Base-by-base conservation (phyloP, 2,329 filamentous ascomycete genomes). In the Alternaria sp. region DNA sequence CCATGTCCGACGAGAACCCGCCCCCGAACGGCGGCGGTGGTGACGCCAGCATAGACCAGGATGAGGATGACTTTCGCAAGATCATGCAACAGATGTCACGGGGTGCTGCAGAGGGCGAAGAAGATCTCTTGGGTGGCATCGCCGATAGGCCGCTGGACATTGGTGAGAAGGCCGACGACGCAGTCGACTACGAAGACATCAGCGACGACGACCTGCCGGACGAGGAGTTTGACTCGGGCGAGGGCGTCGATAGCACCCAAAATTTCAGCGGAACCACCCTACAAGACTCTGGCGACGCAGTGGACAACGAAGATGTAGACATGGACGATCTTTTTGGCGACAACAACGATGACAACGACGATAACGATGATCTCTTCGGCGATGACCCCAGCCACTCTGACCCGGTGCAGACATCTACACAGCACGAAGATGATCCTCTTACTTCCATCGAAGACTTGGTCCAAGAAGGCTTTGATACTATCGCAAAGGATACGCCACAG, bases 121-220 rank as follows among this genome's bases (percentile, higher is more conserved):
- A 63, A 14, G 59, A 70, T 27, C 70, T 75, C 25, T 54, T 74
- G 8, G 69, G 68, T 5, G 71, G 71, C 32, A 56, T 79, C 38
- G 73, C 74, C 34, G 64, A 63, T 40, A 66, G 73, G 34, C 74
- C 78, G 54, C 77, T 85, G 54, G 82, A 83, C 54, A 69, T 77
- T 54, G 85, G 85, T 20, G 91, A 93, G 77, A 99, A 99, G 79
- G 94, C 93, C 56, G 93, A 93, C 62, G 92, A 98, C 80, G 95
- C 95, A 41, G 82, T 95, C 64, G 95, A 99, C 75, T 99, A 86
- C 71, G 93, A 92, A 75, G 92, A 97, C 74, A 94, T 98, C 64
- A 91, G 91, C 67, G 94, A 98, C 76, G 93, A 96, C 74, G 94
- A 97, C 65, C 85, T 97, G 8, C 91, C 93, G 7, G 92, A 95